Percentiles rank a stretch among this genome's conserved stretches.
Conservation (phyloP, 129 eudicot genomes). For the Helianthus tuberosus region DNA sequence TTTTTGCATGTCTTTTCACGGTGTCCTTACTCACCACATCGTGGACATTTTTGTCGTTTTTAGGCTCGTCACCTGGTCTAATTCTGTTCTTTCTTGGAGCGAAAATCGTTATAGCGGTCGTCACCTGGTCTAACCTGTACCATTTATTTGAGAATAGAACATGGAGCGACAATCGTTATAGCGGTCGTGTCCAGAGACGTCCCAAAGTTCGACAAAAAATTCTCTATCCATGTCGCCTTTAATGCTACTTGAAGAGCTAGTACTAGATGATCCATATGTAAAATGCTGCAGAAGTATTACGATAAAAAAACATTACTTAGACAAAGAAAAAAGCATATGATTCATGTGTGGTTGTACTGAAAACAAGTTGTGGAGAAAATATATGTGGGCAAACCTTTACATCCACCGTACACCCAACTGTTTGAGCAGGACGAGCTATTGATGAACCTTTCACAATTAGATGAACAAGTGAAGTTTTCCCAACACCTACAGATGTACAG, state of each 20-base stretch:
- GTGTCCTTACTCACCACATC: no score
- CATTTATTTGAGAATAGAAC: conserved; percentile 87
- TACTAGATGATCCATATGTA: conserved; percentile 68
- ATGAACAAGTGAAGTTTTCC: conserved; percentile 87
- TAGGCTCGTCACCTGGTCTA: no score
- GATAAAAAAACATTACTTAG: not conserved
- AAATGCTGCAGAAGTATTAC: conserved; percentile 50
- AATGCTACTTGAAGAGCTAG: conserved; percentile 65
- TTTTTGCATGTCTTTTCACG: no score
- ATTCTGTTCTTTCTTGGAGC: no score
- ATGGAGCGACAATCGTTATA: conserved; percentile 86
- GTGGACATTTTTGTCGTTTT: no score
- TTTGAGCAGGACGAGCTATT: conserved; percentile 60
- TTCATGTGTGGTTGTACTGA: not conserved
- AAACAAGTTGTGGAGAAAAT: not conserved
- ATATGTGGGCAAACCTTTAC: conserved; percentile 52
- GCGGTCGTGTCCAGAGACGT: conserved; percentile 84
- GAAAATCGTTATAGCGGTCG: no score
- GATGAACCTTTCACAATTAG: conserved; percentile 75
- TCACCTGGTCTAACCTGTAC: conserved; percentile 40
- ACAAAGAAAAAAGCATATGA: not conserved
- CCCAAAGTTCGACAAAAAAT: conserved; percentile 93
- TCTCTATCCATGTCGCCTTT: conserved; percentile 74
- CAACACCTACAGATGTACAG: conserved; percentile 59
- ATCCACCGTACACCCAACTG: conserved; percentile 71